Evolutionary conservation across 495 filamentous ascomycete species (phyloP).

Genomic region (Xylaria nigripes): DNA sequence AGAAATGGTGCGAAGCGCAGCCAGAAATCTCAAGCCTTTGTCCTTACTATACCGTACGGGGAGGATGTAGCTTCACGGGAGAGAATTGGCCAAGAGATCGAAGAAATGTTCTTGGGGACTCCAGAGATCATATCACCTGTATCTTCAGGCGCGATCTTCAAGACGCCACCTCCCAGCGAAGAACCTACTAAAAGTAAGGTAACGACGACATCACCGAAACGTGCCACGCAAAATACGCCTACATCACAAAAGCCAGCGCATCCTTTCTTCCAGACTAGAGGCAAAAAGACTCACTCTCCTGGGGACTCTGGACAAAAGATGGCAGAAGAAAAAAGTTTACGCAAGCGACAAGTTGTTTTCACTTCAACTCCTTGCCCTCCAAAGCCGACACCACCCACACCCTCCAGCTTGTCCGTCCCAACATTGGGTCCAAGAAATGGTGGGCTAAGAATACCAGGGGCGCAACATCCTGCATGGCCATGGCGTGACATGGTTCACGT

Average conservation of each 20-base stretch:
- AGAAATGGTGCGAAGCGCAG: conserved; percentile 4
- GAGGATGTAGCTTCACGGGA: conserved; percentile 24
- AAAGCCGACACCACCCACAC: conserved; percentile 15
- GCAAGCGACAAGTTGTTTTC: conserved; percentile 24
- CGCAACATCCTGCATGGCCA: conserved; percentile 61
- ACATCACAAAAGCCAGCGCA: conserved; percentile 57
- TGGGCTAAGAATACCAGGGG: conserved; percentile 49
- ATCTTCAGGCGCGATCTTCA: not conserved
- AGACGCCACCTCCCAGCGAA: conserved; percentile 12
- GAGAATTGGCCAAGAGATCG: conserved; percentile 28
- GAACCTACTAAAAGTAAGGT: too few species aligned
- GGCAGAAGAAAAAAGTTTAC: conserved; percentile 4
- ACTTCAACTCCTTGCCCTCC: conserved; percentile 30
- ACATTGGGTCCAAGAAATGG: conserved; percentile 26
- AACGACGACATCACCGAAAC: not conserved
- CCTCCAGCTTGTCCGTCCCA: conserved; percentile 19
- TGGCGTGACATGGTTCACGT: conserved; percentile 56
- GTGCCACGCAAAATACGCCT: conserved; percentile 16
- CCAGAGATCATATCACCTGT: conserved; percentile 6
- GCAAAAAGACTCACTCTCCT: conserved; percentile 4
- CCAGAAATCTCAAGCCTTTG: conserved; percentile 13
- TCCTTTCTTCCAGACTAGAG: conserved; percentile 65
- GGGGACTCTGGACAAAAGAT: conserved; percentile 16
- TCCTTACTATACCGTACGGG: conserved; percentile 32
- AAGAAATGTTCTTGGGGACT: conserved; percentile 22